Percentiles rank a stretch among this genome's conserved stretches.
phyloP scores from a whole-genome alignment of 148 eudicot species.

The Hydrangea macrophylla region DNA sequence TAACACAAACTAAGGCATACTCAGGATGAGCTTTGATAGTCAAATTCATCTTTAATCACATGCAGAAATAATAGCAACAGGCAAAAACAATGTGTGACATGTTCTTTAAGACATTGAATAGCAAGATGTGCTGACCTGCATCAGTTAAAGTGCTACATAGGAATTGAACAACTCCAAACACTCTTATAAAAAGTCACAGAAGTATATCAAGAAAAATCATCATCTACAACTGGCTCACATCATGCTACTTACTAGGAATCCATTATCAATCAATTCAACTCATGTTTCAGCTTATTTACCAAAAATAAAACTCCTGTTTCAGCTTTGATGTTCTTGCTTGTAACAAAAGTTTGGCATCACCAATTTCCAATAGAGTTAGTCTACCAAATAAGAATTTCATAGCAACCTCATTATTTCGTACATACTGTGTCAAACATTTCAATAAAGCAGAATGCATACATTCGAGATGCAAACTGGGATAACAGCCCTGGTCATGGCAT shows the following conservation, averaged over 20 bases:
- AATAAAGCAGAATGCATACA: not conserved
- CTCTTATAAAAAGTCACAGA: not conserved
- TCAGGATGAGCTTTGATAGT: too few species aligned
- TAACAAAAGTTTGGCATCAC: not conserved
- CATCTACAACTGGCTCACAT: not conserved
- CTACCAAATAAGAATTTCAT: not conserved
- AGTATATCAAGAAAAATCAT: not conserved
- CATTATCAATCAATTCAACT: not conserved
- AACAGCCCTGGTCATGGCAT: not conserved
- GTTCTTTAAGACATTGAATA: not conserved
- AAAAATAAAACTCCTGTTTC: too few species aligned
- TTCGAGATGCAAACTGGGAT: not conserved
- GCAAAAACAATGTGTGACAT: not conserved
- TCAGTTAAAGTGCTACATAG: not conserved
- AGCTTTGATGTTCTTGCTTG: not conserved
- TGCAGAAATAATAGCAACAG: not conserved
- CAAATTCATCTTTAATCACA: too few species aligned
- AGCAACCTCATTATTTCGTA: not conserved
- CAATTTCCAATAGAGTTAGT: too few species aligned
- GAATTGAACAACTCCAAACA: not conserved
- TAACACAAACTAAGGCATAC: not conserved
- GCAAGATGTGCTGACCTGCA: slow-evolving; percentile 2
- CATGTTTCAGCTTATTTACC: too few species aligned
- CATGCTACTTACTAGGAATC: not conserved
- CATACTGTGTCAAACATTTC: not conserved